These are phyloP conservation scores for Cynanchum wilfordii DNA, from an alignment of 257 asterid genomes.

Conservation along the genomic window DNA sequence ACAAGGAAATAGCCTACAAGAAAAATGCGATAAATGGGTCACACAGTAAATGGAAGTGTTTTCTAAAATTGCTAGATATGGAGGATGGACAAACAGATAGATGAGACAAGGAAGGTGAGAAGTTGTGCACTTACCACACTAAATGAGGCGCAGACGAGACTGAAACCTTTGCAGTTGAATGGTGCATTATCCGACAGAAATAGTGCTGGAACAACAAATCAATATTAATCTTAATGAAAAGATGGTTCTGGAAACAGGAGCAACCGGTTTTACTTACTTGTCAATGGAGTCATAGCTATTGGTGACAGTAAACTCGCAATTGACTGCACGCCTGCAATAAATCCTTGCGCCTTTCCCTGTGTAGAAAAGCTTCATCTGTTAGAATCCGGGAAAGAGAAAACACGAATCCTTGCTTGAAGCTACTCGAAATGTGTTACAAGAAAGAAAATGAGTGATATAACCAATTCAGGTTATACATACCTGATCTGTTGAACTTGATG, in stretches of 20 bases:
- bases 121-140: conserved; percentile 50
- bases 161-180: conserved; percentile 89
- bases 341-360: conserved; percentile 94
- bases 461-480: conserved; percentile 29
- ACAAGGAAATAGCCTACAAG: conserved; percentile 51
- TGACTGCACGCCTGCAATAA: conserved; percentile 76
- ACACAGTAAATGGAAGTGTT: too few species aligned
- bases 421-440: not conserved
- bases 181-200: conserved; percentile 82
- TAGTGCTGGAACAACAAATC: conserved; percentile 51
- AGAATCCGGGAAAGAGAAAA: not conserved
- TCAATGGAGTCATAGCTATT: conserved; percentile 81
- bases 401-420: not conserved
- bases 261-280: conserved; percentile 44
- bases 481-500: conserved; percentile 73
- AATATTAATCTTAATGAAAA: conserved; percentile 8
- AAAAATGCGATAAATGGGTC: too few species aligned
- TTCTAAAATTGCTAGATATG: not conserved
- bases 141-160: conserved; percentile 71
- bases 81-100: too few species aligned
- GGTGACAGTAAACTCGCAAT: conserved; percentile 80
- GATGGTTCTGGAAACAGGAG: not conserved
- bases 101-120: not conserved
- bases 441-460: not conserved
- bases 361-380: not conserved